Conservation (phyloP, 2,329 filamentous ascomycete species). For the Penicillium frequentans region DNA sequence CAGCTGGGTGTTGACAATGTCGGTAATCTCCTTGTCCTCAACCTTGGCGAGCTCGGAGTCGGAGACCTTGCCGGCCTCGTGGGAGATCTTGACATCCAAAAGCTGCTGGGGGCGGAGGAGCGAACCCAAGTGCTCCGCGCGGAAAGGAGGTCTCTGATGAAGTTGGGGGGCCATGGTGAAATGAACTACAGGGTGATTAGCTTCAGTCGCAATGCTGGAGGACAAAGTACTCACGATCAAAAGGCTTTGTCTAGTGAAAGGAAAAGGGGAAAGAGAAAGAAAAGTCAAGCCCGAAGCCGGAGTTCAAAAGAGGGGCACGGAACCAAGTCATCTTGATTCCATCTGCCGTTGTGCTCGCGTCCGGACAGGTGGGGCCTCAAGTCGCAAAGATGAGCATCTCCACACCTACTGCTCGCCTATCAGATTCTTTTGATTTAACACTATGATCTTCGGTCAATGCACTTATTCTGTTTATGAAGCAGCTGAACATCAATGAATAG, state of each 20-base stretch:
- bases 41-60: constrained; percentile 59
- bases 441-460: background rate
- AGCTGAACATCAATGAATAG: background rate
- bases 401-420: constrained; percentile 13
- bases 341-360: constrained; percentile 3
- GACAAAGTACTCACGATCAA: background rate
- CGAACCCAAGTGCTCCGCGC: constrained; percentile 72
- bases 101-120: constrained; percentile 66
- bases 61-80: constrained; percentile 56
- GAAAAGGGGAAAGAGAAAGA: background rate
- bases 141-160: constrained; percentile 59
- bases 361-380: constrained; percentile 8
- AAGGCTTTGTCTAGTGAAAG: background rate
- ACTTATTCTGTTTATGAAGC: background rate
- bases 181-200: background rate
- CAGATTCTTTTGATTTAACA: constrained; percentile 4
- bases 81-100: constrained; percentile 57
- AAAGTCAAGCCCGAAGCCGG: background rate
- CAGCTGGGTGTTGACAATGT: constrained; percentile 65
- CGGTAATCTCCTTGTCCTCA: constrained; percentile 65
- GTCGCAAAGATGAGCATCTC: constrained; percentile 17
- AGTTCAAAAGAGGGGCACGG: constrained; percentile 16
- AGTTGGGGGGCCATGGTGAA: constrained; percentile 32
- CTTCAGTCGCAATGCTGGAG: background rate
- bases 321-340: constrained; percentile 7